Percentiles rank a stretch among this genome's conserved stretches.
Evolutionary conservation across 2,329 filamentous ascomycete species (phyloP).

Genomic region (Chaetomium olivaceum): DNA sequence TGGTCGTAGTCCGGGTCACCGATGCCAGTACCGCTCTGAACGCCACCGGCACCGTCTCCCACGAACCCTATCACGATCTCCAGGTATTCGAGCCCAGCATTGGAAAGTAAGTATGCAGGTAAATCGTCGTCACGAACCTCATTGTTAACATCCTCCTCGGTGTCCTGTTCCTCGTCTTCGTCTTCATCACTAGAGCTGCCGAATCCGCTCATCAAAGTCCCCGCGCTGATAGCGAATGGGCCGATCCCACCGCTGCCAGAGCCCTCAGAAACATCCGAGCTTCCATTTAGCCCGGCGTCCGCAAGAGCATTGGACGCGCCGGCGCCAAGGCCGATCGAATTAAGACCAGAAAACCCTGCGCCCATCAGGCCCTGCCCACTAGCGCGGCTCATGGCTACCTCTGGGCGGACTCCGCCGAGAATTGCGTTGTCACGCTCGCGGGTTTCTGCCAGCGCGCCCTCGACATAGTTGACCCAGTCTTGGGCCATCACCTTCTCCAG

Average conservation of each 20-base stretch:
- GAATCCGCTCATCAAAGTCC: constrained; percentile 83
- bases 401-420: constrained; percentile 88
- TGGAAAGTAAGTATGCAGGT: constrained; percentile 1
- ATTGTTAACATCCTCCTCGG: constrained; percentile 71
- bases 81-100: background rate
- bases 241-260: constrained; percentile 66
- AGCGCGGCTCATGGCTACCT: constrained; percentile 78
- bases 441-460: constrained; percentile 88
- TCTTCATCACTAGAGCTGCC: constrained; percentile 95
- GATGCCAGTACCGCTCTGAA: constrained; percentile 8
- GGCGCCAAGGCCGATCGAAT: constrained; percentile 41
- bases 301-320: constrained; percentile 66
- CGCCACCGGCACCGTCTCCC: background rate
- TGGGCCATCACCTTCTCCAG: constrained; percentile 85
- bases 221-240: constrained; percentile 70
- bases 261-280: constrained; percentile 67
- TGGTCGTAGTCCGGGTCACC: background rate
- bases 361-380: constrained; percentile 50
- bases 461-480: constrained; percentile 93
- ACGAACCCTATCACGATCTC: background rate
- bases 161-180: constrained; percentile 88
- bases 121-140: constrained; percentile 56
- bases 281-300: constrained; percentile 77
- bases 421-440: constrained; percentile 98
- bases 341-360: constrained; percentile 51